Base-by-base conservation (phyloP, 2,329 filamentous ascomycete genomes). In the Ophiostoma montium region DNA sequence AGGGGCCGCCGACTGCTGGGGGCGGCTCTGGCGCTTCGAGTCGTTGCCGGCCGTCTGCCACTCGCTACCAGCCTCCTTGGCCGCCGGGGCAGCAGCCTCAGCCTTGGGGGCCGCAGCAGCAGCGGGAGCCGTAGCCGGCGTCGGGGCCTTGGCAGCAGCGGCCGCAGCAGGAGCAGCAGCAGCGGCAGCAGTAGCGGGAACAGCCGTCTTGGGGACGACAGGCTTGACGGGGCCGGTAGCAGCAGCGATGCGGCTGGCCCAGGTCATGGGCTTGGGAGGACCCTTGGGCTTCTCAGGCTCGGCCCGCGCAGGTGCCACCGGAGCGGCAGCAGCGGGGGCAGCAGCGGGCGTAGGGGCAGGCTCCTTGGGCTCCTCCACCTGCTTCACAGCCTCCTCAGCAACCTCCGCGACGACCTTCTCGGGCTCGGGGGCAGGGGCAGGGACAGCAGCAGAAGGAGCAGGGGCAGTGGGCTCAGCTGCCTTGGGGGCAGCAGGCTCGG, bases 41-140 rank as follows among this genome's bases (percentile, higher is more conserved):
- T 94, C 84, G 50, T 80, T 76, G 51, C 83, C 82, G 49, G 86
- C 90, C 45, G 85, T 90, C 66, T 95, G 90, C 92, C 92, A 98
- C 61, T 86, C 86, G 52, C 74, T 68, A 52, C 70, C 70, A 36
- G 69, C 62, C 53, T 84, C 76, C 72, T 74, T 80, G 55, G 62
- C 50, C 19, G 35, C 30, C 27, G 69, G 59, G 1, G 50, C 35
- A 27, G 38, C 46, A 13, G 18, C 15, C 13, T 46, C 38, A 3
- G 51, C 13, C 38, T 48, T 35, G 15, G 43, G 16, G 23, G 62
- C 51, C 32, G 62, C 45, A 35, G 55, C 50, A 9, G 68, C 51
- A 39, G 64, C 50, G 43, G 66, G 54, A 35, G 67, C 56, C 27
- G 78, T 70, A 54, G 68, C 55, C 19, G 71, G 72, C 21, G 47